Evolutionary conservation across 306 rosid species (phyloP), one percentile per base, ranked within the genome.

Genomic region (Prunus mume): DNA sequence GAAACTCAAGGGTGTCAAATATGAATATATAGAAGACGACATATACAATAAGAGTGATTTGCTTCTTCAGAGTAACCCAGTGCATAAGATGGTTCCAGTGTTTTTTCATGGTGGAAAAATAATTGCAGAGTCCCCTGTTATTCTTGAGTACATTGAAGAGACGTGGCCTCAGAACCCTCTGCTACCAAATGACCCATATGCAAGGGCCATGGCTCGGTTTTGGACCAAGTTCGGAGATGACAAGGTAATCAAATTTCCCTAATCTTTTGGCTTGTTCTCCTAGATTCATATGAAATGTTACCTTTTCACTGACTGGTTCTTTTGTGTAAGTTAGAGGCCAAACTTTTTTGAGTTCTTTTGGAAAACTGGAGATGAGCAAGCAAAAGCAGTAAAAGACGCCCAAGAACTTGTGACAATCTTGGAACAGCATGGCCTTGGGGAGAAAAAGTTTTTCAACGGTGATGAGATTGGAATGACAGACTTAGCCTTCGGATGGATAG

Each of bases 131-230:
- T 77, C 80, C 0, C 2, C 18, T 14, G 50, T 69, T 9, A 69
- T 69, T 20, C 62, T 77, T 11, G 69, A 77, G 20, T 77, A 77
- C 60, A 68, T 69, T 3, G 75, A 77, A 9, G 75, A 69, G 58
- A 25, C 18, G 2, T 69, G 69, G 80, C 75, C 80, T 6, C 62
- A 58, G 67, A 69, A 41, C 17, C 75, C 75, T 13, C 69, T 77
- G 27, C 75, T 69, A 13, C 80, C 80, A 13, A 22, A 63, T 6
- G 80, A 69, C 7, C 69, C 80, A 11, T 30, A 17, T 34, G 68
- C 6, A 32, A 64, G 24, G 22, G 47, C 68, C 24, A 5, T 25
- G 24, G 49, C 54, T 60, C 60, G 63, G 30, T 77, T 77, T 69
- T 77, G 69, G 80, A 68, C 55, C 0, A 58, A 69, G 58, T 77